Percentiles rank a stretch among this genome's conserved stretches.
phyloP scores from a whole-genome alignment of 2,329 filamentous ascomycete genomes.

The Tricladium varicosporioides region DNA sequence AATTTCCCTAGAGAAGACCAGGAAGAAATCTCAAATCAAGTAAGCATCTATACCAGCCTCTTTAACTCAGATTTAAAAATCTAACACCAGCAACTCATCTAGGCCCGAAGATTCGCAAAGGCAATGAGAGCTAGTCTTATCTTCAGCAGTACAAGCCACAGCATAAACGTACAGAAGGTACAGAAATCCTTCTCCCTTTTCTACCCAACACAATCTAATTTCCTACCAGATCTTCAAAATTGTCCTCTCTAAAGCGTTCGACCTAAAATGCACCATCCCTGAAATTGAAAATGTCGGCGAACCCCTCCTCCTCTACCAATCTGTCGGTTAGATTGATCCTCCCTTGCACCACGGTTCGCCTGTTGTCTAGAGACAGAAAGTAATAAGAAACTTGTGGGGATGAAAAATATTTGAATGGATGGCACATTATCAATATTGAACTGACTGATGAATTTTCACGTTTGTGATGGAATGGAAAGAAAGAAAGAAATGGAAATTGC shows the following conservation, averaged over 20 bases:
- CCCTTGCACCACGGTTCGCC: background rate
- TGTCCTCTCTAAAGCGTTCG: constrained; percentile 96
- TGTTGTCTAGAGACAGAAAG: too few species aligned
- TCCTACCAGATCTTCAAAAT: constrained; percentile 94
- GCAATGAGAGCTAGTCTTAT: constrained; percentile 98
- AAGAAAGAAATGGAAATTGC: too few species aligned
- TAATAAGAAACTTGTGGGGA: too few species aligned
- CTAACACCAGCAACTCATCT: background rate
- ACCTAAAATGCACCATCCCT: constrained; percentile 97
- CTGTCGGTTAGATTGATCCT: constrained; percentile 34
- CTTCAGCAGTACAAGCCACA: constrained; percentile 98
- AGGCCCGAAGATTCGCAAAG: constrained; percentile 95
- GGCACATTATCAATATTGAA: too few species aligned
- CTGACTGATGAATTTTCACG: too few species aligned
- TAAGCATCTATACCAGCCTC: constrained; percentile 39
- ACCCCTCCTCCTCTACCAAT: constrained; percentile 87
- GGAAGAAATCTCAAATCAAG: constrained; percentile 97
- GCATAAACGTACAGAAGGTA: constrained; percentile 99
- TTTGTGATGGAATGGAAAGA: too few species aligned
- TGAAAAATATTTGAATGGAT: too few species aligned
- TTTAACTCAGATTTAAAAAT: background rate
- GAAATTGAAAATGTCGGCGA: constrained; percentile 99
- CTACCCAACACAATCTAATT: background rate
- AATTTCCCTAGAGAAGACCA: constrained; percentile 97
- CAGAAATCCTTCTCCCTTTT: too few species aligned